A percentile compares a stretch with the other conserved stretches of the same genome.
Evolutionary conservation across 2,329 filamentous ascomycete species (phyloP).

Genomic region (Fusarium setosum): DNA sequence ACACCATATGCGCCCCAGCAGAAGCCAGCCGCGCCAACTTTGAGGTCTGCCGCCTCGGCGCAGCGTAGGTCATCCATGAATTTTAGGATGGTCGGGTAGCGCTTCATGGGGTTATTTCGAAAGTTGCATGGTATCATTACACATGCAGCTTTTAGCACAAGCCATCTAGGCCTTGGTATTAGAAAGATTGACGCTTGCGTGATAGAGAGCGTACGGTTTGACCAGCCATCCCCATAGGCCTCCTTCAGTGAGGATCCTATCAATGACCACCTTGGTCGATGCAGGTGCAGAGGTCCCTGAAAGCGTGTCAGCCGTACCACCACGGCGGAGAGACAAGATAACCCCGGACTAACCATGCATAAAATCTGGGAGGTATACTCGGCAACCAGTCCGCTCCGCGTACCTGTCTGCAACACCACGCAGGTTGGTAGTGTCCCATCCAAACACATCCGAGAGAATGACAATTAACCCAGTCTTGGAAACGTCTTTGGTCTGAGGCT

Average conservation of each 20-base stretch:
- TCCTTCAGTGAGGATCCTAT: constrained; percentile 2
- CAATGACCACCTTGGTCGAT: not conserved
- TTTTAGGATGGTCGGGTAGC: not conserved
- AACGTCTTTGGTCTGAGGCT: not conserved
- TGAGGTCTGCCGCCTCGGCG: not conserved
- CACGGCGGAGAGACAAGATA: not conserved
- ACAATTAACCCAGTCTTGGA: not conserved
- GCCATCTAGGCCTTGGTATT: not conserved
- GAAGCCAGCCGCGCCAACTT: constrained; percentile 3
- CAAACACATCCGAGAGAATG: not conserved
- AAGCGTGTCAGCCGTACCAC: not conserved
- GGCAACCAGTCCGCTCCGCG: not conserved
- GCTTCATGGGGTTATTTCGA: constrained; percentile 1
- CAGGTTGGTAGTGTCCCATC: not conserved
- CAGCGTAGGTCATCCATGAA: constrained; percentile 7
- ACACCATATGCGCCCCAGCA: constrained; percentile 5
- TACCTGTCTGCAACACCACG: constrained; percentile 3
- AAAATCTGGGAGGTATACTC: constrained; percentile 3
- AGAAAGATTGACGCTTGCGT: not conserved
- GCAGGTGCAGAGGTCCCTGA: constrained; percentile 4
- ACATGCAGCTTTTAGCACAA: not conserved
- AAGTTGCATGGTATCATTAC: not conserved
- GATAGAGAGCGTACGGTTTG: not conserved
- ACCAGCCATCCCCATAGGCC: not conserved
- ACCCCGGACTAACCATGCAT: not conserved